Evolutionary conservation across 169 alveolate species (phyloP), one percentile per base, ranked within the genome.

Genomic region (Plasmodium malariae): DNA sequence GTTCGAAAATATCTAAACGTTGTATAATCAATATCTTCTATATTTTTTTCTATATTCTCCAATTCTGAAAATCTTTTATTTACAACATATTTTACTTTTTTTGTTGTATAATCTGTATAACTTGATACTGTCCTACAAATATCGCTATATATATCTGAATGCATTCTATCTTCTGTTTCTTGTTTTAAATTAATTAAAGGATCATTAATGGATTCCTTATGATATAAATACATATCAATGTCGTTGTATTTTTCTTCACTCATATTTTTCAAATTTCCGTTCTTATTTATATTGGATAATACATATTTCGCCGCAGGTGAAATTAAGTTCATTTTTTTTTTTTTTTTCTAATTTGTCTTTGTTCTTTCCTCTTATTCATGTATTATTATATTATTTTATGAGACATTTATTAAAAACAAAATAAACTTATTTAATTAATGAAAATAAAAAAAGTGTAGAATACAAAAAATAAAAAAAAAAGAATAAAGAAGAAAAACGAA

Each of bases 51-150:
- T 32, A 68, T 83, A 49, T 83, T 65, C 68, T 83, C 91, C 37
- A 68, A 30, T 68, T 40, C 91, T 67, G 91, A 37, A 83, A 83
- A 83, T 67, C 91, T 49, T 83, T 83, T 69, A 68, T 69, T 83
- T 67, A 83, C 83, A 49, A 69, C 69, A 49, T 83, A 83, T 36
- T 83, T 83, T 40, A 69, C 73, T 48, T 69, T 83, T 24, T 51
- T 83, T 43, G 89, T 60, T 51, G 89, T 43, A 68, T 62, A 78
- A 78, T 78, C 89, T 78, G 89, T 78, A 55, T 78, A 78, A 78
- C 63, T 78, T 67, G 89, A 78, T 32, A 62, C 3, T 6, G 89
- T 65, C 55, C 89, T 78, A 54, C 70, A 78, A n/a, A 78, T 78
- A 34, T 78, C 89, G 54, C 89, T 78, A 78, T 78, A 62, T 54